phyloP scores from a whole-genome alignment of 495 filamentous ascomycete species.

The Friedmanniomyces simplex region DNA sequence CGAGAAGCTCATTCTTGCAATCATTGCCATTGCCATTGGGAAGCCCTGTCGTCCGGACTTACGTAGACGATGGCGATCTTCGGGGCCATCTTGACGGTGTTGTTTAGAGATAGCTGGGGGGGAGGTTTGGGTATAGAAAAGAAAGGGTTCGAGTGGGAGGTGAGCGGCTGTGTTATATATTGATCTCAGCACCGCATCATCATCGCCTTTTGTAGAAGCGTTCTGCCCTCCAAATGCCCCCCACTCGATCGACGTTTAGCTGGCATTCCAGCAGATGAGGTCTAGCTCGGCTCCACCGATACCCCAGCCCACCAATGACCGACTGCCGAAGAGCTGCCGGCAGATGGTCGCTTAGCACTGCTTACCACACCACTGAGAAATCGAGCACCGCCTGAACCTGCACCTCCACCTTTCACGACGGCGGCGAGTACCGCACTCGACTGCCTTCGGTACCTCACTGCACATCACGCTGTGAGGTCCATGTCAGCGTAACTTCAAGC shows the following conservation, averaged over 20 bases:
- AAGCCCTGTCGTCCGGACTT: conserved; percentile 30
- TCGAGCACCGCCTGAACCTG: not conserved
- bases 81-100: conserved; percentile 56
- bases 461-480: too few relatives aligned
- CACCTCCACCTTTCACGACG: too few relatives aligned
- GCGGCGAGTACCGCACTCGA: too few relatives aligned
- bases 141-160: not conserved
- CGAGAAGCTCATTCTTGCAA: not conserved
- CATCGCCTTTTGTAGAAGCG: not conserved
- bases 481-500: too few relatives aligned
- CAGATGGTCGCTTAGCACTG: not conserved
- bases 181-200: not conserved
- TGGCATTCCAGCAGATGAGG: not conserved
- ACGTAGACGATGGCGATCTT: conserved; percentile 87
- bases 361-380: not conserved
- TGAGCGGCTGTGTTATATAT: not conserved
- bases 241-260: not conserved
- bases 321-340: not conserved
- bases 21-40: not conserved
- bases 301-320: not conserved
- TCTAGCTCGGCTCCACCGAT: not conserved
- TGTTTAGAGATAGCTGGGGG: not conserved
- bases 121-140: not conserved
- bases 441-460: too few relatives aligned
- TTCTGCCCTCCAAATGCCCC: not conserved